Evolutionary conservation across 148 eudicot genomes (phyloP), one percentile per base, ranked within the genome.

Genomic region (Fagopyrum esculentum): DNA sequence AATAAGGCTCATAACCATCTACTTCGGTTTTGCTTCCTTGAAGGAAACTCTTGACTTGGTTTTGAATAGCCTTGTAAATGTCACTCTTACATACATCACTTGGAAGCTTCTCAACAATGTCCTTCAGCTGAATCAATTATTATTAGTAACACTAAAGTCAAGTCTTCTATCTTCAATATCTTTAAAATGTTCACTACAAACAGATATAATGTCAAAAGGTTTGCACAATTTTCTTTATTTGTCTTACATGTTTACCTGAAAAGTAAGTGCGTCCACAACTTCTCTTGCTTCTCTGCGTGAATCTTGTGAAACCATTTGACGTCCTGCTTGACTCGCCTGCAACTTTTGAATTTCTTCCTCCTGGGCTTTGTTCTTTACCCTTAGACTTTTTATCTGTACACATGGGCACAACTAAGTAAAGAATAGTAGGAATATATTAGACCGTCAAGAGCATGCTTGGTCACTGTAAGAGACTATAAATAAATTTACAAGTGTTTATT

Each of bases 111-210:
- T 87, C 86, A 2, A 80, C 77, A 6, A 89, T 74, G 66, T 82
- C 92, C 75, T 86, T 87, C 78, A 91, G 64, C 96, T 90, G 77
- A 77, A 80, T 30, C 26, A 54, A 59, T 74, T 51, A n/a, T 15
- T 12, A 13, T 15, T 13, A 66, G 15, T 15, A 43, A 66, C 2
- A 6, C 13, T 66, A 5, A 66, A 40, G 19, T 66, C 46, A 59
- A 19, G 9, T 17, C 26, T 7, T 59, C 64, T 19, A 19, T 19
- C 40, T 59, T 59, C 40, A 22, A 8, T 55, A 55, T 56, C 9
- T 56, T 56, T 56, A 56, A 26, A 3, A 17, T 17, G 26, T 17
- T 9, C 9, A 12, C 30, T 22, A 9, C 7, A 60, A 22, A 26
- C 29, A 60, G 19, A 22, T 60, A 60, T 26, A 3, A 22, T 60